Base-by-base conservation (phyloP, 805 yeast species). In the Myxozyma neglecta region DNA sequence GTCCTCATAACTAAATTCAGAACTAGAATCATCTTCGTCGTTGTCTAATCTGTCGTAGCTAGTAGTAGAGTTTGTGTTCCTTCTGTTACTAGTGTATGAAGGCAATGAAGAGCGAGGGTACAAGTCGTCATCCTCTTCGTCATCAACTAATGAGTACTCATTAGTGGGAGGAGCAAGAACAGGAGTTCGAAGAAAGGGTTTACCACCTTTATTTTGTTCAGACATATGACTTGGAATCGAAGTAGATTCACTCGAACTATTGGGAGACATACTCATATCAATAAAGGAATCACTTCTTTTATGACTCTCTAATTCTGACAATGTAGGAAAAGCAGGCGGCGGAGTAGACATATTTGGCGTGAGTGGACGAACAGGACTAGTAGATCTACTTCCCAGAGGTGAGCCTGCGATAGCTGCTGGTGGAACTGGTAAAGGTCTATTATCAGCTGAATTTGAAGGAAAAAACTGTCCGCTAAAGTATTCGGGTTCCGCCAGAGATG, bases 1-100 rank as follows among this genome's bases (percentile, higher is more conserved):
- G 36, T 39, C 63, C n/a, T 60, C 57, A 48, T 40, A 48, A 20
- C 46, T 53, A 29, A 51, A 39, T 6, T 53, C 43, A 8, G 42
- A 34, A 11, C 40, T 20, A 5, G 53, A 48, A 10, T 35, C 56
- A 18, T 58, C 65, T 13, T 54, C 59, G 8, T 56, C 66, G 9
- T 44, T 53, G 8, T 45, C 57, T 18, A 57, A 42, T 40, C 60
- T 39, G 3, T 51, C 54, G n/a, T 24, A 49, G 35, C 56, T 52
- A 14, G 46, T 18, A n/a, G 55, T 36, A 13, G 59, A 67, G 39
- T 37, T 43, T n/a, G 53, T 37, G 18, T 39, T 16, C 14, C 58
- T 47, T 20, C 56, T 60, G 18, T 66, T 58, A 18, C 68, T 61
- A 46, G 65, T 68, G 42, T 70, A 66, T 36, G 72, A 70, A 6